Percentiles rank a stretch among this genome's conserved stretches.
Evolutionary conservation across 176 grass and related monocot species (phyloP).

Genomic region (Oropetium thomaeum): DNA sequence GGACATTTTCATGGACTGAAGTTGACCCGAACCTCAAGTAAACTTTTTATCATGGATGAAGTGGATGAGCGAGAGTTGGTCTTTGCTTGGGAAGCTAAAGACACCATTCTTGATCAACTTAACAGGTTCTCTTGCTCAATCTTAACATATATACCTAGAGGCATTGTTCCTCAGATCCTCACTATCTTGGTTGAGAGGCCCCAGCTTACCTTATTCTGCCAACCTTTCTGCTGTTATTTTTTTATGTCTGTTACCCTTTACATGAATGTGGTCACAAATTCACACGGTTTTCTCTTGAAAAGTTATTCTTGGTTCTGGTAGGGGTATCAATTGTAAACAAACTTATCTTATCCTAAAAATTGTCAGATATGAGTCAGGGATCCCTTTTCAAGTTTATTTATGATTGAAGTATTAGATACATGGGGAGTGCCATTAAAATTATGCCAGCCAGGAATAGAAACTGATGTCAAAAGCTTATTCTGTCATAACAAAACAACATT

Average conservation of each 20-base stretch:
- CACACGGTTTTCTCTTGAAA: conserved; percentile 10
- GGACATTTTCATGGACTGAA: conserved; percentile 49
- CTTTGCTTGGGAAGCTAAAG: conserved; percentile 66
- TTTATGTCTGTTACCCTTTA: conserved; percentile 4
- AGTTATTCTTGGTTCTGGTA: background rate
- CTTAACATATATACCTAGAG: background rate
- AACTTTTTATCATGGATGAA: conserved; percentile 53
- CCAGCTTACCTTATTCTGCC: no score
- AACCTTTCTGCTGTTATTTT: background rate
- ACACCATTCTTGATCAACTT: conserved; percentile 47
- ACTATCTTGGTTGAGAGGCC: background rate
- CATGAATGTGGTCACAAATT: background rate
- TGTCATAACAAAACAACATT: background rate
- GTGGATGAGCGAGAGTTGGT: conserved; percentile 50
- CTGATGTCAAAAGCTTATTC: conserved; percentile 2
- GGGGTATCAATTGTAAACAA: background rate
- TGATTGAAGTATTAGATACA: background rate
- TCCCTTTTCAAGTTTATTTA: background rate
- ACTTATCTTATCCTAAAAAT: conserved; percentile 10
- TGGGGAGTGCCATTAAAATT: background rate
- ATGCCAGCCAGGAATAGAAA: background rate
- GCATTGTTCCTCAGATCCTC: conserved; percentile 4
- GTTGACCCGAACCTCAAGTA: conserved; percentile 47
- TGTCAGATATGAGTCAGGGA: background rate
- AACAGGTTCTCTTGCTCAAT: conserved; percentile 25